Conservation (phyloP, 2,329 filamentous ascomycete species). For the Sporothrix brasiliensis region DNA sequence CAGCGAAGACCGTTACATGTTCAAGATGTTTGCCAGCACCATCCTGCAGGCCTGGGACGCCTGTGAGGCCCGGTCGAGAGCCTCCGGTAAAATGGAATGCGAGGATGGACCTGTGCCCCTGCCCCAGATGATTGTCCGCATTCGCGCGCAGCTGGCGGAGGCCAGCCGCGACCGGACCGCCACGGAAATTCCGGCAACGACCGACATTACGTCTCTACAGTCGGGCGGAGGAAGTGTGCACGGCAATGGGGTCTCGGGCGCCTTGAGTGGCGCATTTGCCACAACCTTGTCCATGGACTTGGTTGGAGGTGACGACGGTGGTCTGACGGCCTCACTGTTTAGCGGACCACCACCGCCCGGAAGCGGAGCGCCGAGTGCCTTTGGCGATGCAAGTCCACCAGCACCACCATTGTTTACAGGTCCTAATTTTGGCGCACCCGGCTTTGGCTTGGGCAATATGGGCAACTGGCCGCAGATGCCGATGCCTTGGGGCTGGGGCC, state of each 20-base stretch:
- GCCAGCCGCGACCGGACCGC: neutral
- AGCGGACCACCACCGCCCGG: neutral
- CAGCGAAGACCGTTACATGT: constrained; percentile 20
- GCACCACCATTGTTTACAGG: neutral
- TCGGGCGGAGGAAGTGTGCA: neutral
- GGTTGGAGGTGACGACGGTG: neutral
- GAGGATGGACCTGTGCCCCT: neutral
- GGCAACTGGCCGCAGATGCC: constrained; percentile 20
- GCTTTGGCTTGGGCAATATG: neutral
- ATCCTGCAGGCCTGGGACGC: constrained; percentile 32
- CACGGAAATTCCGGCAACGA: neutral
- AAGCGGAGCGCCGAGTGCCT: neutral
- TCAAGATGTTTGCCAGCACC: constrained; percentile 27
- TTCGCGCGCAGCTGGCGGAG: constrained; percentile 7
- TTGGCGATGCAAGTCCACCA: neutral
- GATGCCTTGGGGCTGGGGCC: constrained; percentile 7
- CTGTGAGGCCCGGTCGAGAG: constrained; percentile 15
- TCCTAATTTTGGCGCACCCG: neutral
- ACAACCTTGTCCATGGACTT: neutral
- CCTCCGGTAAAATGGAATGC: neutral
- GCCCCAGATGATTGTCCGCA: constrained; percentile 14
- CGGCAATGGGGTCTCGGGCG: neutral
- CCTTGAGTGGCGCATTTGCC: neutral
- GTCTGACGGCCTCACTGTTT: neutral
- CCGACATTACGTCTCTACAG: neutral